Evolutionary conservation across 257 asterid species (phyloP), one percentile per base, ranked within the genome.

Genomic region (Solanum pennellii): DNA sequence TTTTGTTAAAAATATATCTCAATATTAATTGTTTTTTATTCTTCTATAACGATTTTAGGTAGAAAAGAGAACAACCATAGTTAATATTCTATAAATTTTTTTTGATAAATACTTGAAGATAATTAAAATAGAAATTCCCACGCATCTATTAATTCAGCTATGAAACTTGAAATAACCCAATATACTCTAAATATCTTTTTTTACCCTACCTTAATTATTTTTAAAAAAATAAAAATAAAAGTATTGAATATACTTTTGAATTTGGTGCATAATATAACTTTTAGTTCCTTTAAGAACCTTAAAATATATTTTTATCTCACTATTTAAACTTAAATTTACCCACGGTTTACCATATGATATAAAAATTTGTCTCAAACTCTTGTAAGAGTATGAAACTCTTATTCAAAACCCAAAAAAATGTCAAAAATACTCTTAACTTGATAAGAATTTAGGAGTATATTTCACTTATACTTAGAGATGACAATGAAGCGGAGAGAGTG

Each of bases 161-260:
- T 52, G 62, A 16, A 52, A 52, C n/a, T 52, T 52, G 7, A 52
- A 52, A 52, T 52, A 18, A 0, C 62, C n/a, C n/a, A 1, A 52
- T 23, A 52, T 18, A 52, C 62, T 52, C 14, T 47, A 12, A 12
- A 5, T 5, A 2, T 16, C 18, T 49, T 41, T 49, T 52, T 52
- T 18, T 2, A 52, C 2, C n/a, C 7, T 18, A 16, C 20, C 4
- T 18, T 7, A 16, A 52, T 52, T 52, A 52, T 52, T 52, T 52
- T 0, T 6, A 6, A 52, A 52, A 52, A 52, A 16, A 6, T 52
- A 52, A 52, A 52, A 0, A 18, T 0, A 18, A 56, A 0, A 18
- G 4, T 56, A 56, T 56, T 56, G 11, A 56, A 56, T 7, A 56
- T 10, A 56, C 62, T 7, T 16, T 0, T 7, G n/a, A 18, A 56